Base-by-base conservation (phyloP, 2,329 filamentous ascomycete species). In the Claviceps sp. region DNA sequence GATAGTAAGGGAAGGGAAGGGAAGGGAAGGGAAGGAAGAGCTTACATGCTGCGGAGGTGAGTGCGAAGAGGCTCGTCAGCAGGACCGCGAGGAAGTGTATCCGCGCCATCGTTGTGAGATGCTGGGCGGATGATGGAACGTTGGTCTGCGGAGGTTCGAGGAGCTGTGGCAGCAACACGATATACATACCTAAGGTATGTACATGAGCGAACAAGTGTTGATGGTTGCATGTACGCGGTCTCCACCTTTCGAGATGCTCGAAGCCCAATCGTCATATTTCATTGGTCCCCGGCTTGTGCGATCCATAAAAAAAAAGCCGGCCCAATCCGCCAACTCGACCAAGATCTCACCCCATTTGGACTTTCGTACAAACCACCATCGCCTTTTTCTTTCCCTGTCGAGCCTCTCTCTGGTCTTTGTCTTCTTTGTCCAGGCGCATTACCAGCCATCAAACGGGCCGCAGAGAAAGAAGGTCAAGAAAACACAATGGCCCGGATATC, bases 41-140 rank as follows among this genome's bases (percentile, higher is more conserved):
- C 70, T 61, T 65, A 76, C 74, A 72, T 38, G 66, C 61, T 59
- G 75, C 75, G 30, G 65, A 60, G 24, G 60, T 63, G 2, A 71
- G 55, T 20, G 65, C 62, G 4, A 67, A 46, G 4, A 73, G 43
- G 13, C 62, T 62, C 42, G 63, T 64, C 2, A 74, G 36, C 1
- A 72, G 59, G 43, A 72, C 59, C 18, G 67, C 46, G 0, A 73
- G 45, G 5, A 68, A 50, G 1, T 64, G 59, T 64, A 70, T 60
- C 56, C 70, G 67, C 49, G 69, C 64, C 71, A 74, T 74, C n/a
- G 54, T 57, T 48, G 41, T 26, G 47, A 26, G 30, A 22, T 26
- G 51, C 7, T 37, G 34, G 36, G 46, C 45, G 47, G 38, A 36
- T 37, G 36, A 40, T 34, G 41, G 13, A 11, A 16, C 16, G 8